Evolutionary conservation across 2,329 filamentous ascomycete species (phyloP).

Genomic region (Elsinoe necatrix): DNA sequence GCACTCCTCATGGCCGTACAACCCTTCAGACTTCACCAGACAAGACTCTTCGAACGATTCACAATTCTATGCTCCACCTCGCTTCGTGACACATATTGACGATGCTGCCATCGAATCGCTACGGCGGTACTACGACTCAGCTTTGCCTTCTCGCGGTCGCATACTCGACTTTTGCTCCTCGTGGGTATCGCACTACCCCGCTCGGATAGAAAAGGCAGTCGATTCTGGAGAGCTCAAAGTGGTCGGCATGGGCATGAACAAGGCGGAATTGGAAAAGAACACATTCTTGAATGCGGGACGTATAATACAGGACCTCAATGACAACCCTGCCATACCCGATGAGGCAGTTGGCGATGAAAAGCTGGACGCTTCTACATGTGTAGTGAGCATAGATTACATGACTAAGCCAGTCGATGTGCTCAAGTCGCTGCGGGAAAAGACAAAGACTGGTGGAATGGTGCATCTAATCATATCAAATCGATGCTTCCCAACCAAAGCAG

Average conservation of each 20-base stretch:
- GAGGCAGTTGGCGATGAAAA: constrained; percentile 18
- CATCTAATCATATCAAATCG: constrained; percentile 46
- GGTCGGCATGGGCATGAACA: constrained; percentile 43
- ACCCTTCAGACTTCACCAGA: constrained; percentile 32
- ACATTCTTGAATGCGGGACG: constrained; percentile 27
- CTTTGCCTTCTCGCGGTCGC: constrained; percentile 34
- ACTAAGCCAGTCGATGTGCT: constrained; percentile 40
- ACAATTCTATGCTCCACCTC: constrained; percentile 35
- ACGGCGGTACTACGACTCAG: constrained; percentile 38
- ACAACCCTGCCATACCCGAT: constrained; percentile 26
- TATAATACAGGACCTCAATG: constrained; percentile 40
- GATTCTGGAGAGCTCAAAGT: constrained; percentile 32
- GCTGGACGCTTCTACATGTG: constrained; percentile 43
- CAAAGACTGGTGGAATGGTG: constrained; percentile 37
- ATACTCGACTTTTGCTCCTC: constrained; percentile 45
- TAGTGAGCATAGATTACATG: constrained; percentile 46
- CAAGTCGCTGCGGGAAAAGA: constrained; percentile 32
- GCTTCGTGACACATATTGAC: constrained; percentile 49
- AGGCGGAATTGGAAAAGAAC: constrained; percentile 38
- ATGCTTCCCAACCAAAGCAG: constrained; percentile 45
- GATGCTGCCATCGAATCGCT: constrained; percentile 40
- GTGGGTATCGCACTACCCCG: constrained; percentile 43
- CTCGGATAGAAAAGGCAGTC: constrained; percentile 26
- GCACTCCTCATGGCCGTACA: constrained; percentile 30
- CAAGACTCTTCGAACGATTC: constrained; percentile 31